Conservation (phyloP, 306 rosid species). For the Cucurbita ficifolia region DNA sequence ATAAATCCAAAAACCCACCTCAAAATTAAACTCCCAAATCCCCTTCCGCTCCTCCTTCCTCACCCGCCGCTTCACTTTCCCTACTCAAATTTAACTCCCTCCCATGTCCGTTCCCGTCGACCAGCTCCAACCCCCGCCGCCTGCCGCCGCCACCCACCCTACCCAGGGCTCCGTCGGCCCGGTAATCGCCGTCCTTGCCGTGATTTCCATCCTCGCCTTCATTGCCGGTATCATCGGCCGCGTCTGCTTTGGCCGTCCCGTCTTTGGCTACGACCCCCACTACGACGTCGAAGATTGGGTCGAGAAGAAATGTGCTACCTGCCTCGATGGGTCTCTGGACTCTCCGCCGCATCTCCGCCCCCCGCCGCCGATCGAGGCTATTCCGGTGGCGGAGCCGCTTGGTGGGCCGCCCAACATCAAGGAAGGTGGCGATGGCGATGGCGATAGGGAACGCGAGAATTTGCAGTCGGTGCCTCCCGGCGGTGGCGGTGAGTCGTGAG, state of each 20-base stretch:
- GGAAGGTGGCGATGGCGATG: constrained; percentile 14
- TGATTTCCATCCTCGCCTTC: constrained; percentile 56
- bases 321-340: constrained; percentile 48
- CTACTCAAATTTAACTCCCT: not conserved
- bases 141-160: constrained; percentile 27
- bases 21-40: not conserved
- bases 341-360: constrained; percentile 15
- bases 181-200: constrained; percentile 56
- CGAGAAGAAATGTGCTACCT: constrained; percentile 66
- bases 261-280: constrained; percentile 49
- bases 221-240: constrained; percentile 71
- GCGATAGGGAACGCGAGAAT: not conserved
- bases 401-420: constrained; percentile 26
- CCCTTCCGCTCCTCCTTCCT: not conserved
- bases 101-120: constrained; percentile 34
- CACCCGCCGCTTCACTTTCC: not conserved
- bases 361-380: not conserved
- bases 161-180: constrained; percentile 68
- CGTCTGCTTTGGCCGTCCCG: constrained; percentile 67
- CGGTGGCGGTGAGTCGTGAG: not conserved
- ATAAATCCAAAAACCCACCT: not conserved
- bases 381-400: constrained; percentile 11
- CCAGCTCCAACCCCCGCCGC: constrained; percentile 32
- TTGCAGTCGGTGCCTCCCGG: not conserved
- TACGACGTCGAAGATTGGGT: constrained; percentile 66